phyloP scores from a whole-genome alignment of 495 filamentous ascomycete genomes.

The Wilcoxina mikolae region DNA sequence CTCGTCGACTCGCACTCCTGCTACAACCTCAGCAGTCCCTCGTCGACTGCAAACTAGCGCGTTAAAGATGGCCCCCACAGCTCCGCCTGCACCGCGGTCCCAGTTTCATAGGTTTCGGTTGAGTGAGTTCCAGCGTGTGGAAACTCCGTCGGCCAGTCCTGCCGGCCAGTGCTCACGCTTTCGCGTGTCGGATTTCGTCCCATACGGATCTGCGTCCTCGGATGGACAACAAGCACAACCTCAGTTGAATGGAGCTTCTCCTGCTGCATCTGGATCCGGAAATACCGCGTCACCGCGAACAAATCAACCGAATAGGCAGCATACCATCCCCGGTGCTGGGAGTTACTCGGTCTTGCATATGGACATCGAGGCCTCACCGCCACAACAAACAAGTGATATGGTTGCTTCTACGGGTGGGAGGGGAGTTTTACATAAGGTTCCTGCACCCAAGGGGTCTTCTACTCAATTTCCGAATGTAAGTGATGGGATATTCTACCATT shows the following conservation, averaged over 20 bases:
- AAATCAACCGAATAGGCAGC: not conserved
- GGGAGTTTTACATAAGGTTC: constrained; percentile 22
- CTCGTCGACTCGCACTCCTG: constrained; percentile 9
- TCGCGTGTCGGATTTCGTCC: constrained; percentile 28
- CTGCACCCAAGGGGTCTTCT: not conserved
- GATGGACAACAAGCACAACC: not conserved
- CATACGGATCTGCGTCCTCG: constrained; percentile 17
- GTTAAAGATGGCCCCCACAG: constrained; percentile 6
- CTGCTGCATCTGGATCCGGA: not conserved
- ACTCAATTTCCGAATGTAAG: not conserved
- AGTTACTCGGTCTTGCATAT: constrained; percentile 28
- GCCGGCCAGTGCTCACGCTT: constrained; percentile 27
- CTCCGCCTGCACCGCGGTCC: constrained; percentile 11
- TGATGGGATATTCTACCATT: not conserved
- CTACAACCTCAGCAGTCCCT: constrained; percentile 9
- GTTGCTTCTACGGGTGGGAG: constrained; percentile 22
- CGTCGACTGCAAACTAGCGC: constrained; percentile 3
- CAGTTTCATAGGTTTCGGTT: constrained; percentile 26
- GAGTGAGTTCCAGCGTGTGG: constrained; percentile 21
- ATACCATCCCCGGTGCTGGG: not conserved
- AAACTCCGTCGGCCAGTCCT: constrained; percentile 14
- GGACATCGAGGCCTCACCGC: constrained; percentile 21
- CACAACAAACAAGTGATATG: constrained; percentile 23
- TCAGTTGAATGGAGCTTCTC: constrained; percentile 1
- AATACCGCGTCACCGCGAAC: not conserved